These are phyloP conservation scores for Tricholomella constricta DNA, from an alignment of 768 basidiomycete genomes.

Conservation along the genomic window DNA sequence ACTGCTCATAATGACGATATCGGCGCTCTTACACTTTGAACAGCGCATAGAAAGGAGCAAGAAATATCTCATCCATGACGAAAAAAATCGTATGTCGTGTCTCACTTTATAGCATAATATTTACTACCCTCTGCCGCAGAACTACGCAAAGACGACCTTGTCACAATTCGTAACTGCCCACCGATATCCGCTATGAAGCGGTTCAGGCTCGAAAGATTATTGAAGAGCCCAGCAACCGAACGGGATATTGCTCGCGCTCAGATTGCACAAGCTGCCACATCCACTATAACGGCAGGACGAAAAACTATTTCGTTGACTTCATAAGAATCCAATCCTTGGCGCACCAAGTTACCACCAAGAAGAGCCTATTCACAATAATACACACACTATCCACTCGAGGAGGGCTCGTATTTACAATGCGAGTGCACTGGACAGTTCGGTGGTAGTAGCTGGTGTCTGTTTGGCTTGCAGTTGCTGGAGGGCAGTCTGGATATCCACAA, in stretches of 20 bases:
- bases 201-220: constrained; percentile 67
- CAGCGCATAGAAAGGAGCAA: constrained; percentile 76
- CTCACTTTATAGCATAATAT: background rate
- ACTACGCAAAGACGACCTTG: constrained; percentile 68
- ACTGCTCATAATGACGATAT: background rate
- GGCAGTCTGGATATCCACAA: constrained; percentile 67
- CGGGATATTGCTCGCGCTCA: constrained; percentile 43
- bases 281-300: constrained; percentile 8
- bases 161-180: constrained; percentile 79
- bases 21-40: constrained; percentile 4
- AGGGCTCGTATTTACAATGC: constrained; percentile 3
- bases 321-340: background rate
- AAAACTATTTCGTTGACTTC: constrained; percentile 1
- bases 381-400: background rate
- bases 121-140: constrained; percentile 35
- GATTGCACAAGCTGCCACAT: constrained; percentile 14
- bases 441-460: constrained; percentile 21
- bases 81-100: constrained; percentile 57
- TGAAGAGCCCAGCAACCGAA: constrained; percentile 70
- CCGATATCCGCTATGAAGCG: constrained; percentile 79
- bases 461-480: constrained; percentile 43
- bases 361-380: background rate
- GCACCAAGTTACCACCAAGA: background rate
- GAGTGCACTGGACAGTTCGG: constrained; percentile 5
- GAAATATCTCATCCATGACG: constrained; percentile 80